Base-by-base conservation (phyloP, 1,284 basidiomycete species). In the Apiotrichum mycotoxinovorans region DNA sequence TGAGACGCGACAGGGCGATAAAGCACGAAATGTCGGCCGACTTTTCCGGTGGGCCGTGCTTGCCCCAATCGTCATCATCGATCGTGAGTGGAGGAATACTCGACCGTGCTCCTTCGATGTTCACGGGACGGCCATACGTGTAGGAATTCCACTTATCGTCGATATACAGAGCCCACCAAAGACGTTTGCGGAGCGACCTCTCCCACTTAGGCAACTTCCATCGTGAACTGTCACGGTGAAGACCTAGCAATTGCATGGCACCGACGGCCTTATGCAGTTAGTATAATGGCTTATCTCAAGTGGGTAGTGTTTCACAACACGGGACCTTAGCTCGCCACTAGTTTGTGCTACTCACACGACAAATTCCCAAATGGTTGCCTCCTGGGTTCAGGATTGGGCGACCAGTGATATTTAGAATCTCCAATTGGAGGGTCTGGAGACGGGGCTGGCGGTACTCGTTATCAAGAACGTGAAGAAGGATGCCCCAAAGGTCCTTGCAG, bases 181-280 rank as follows among this genome's bases (percentile, higher is more conserved):
- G 49, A 5, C 66, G 56, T 22, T 57, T 60, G 17, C 66, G 54
- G 37, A 67, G 41, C 1, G 60, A 52, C 3, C 62, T 53, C 44
- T 67, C 66, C 66, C 66, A 67, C 23, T 52, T 43, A 2, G 66
- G 66, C 30, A 67, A 48, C 42, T 57, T 59, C 66, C 66, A 67
- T 0, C 47, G 40, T 18, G 64, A 61, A 44, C 61, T 63, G 51
- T 69, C 67, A 5, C 59, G 57, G 40, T 69, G 61, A 11, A 69
- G 54, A 2, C 66, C 67, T 3, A 69, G 46, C 33, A 69, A 51
- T 49, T 61, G 57, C 11, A 58, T 49, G 1, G 60, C 58, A 1
- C 63, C 63, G 8, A 67, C 52, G 2, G 58, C 54, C 55, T n/a
- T n/a, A n/a, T 61, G 44, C 7, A 8, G 37, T 50, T 27, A 57